Evolutionary conservation across 805 yeast species (phyloP).

Genomic region (Metschnikowia lunata): DNA sequence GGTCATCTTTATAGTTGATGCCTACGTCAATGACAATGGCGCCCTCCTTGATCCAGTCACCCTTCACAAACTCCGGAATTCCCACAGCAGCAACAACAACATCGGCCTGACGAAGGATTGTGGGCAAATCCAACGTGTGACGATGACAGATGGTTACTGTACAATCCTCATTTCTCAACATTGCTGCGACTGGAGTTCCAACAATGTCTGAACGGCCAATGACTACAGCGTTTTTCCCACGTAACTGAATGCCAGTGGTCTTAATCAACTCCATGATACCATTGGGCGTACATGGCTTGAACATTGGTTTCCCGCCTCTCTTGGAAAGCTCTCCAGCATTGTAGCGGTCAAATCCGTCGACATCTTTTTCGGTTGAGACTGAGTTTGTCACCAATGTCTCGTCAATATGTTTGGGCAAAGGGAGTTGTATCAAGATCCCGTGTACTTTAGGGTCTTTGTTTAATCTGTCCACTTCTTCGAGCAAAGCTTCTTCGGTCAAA

Average conservation of each 20-base stretch:
- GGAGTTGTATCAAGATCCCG: slow-evolving; percentile 87
- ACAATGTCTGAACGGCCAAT: slow-evolving; percentile 95
- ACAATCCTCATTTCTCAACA: slow-evolving; percentile 73
- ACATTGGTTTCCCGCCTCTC: slow-evolving; percentile 76
- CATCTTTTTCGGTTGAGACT: slow-evolving; percentile 82
- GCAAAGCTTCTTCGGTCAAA: slow-evolving; percentile 54
- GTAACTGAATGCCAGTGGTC: slow-evolving; percentile 57
- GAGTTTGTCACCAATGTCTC: slow-evolving; percentile 78
- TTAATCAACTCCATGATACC: slow-evolving; percentile 82
- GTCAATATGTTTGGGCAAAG: slow-evolving; percentile 75
- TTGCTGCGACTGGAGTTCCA: slow-evolving; percentile 86
- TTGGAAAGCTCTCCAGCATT: slow-evolving; percentile 90
- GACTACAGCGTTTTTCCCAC: slow-evolving; percentile 87
- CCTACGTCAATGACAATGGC: slow-evolving; percentile 93
- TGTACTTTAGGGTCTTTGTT: slow-evolving; percentile 75
- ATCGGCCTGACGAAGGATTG: slow-evolving; percentile 64
- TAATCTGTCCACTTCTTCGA: slow-evolving; percentile 55
- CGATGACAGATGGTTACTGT: slow-evolving; percentile 90
- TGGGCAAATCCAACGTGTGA: slow-evolving; percentile 56
- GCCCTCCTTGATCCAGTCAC: slow-evolving; percentile 82
- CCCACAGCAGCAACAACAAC: slow-evolving; percentile 92
- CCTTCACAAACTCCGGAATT: slow-evolving; percentile 75
- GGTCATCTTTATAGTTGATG: slow-evolving; percentile 80
- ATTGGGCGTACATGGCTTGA: slow-evolving; percentile 93
- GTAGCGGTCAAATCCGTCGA: slow-evolving; percentile 87